Conservation (phyloP, 2,329 filamentous ascomycete genomes). For the Tolypocladium sp. region DNA sequence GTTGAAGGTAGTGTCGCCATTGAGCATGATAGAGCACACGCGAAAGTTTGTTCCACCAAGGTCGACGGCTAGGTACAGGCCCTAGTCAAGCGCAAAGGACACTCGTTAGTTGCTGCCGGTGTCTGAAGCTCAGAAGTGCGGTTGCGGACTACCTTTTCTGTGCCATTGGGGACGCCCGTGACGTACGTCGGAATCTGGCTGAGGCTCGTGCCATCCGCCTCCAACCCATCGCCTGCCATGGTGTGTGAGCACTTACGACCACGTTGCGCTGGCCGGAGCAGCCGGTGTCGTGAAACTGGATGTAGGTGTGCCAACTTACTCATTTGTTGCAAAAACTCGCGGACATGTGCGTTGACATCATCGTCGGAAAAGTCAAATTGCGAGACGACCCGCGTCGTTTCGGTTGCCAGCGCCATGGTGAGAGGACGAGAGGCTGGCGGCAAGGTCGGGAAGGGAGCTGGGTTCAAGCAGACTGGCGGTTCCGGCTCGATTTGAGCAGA, state of each 20-base stretch:
- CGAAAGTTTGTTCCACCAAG: constrained; percentile 98
- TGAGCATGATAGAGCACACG: constrained; percentile 88
- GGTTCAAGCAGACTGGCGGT: constrained; percentile 42
- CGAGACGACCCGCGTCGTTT: constrained; percentile 70
- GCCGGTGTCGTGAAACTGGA: neutral
- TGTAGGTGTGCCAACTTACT: constrained; percentile 31
- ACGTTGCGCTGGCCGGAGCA: neutral
- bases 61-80: constrained; percentile 91
- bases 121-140: neutral
- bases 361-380: constrained; percentile 79
- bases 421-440: constrained; percentile 45
- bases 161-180: constrained; percentile 90
- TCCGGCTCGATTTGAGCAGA: constrained; percentile 26
- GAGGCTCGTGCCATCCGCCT: constrained; percentile 68
- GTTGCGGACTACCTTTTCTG: constrained; percentile 65
- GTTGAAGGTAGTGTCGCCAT: constrained; percentile 91
- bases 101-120: neutral
- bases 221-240: constrained; percentile 64
- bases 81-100: constrained; percentile 39
- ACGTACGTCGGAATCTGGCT: constrained; percentile 98
- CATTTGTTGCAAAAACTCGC: constrained; percentile 83
- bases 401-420: constrained; percentile 55
- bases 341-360: constrained; percentile 69
- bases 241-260: neutral
- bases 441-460: constrained; percentile 42